Evolutionary conservation across 306 rosid genomes (phyloP), one percentile per base, ranked within the genome.

Genomic region (Gastrolobium villosum): DNA sequence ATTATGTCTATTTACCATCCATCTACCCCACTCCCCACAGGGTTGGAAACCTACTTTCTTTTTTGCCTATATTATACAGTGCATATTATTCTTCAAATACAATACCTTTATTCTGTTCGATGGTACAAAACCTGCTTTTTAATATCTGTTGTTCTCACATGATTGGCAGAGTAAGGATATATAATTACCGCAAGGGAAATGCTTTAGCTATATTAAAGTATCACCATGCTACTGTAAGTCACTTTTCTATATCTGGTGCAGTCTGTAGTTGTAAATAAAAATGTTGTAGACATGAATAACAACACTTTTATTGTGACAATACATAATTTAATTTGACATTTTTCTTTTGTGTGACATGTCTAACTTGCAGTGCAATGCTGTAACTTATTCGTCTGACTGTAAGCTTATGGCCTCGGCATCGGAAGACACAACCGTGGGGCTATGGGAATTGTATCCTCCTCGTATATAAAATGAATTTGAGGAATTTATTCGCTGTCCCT

Each of bases 371-470:
- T 90, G 97, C 86, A 92, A 95, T 69, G 91, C 96, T 2, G 96
- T 95, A 37, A 82, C 97, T 30, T 90, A 65, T 83, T 95, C 99
- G 15, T 53, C 73, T 15, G 88, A 92, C 70, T 86, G 89, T 66
- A 95, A 88, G 82, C 89, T 87, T 61, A 76, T 95, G 97, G 99
- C 98, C 50, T 92, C 98, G 72, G 97, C 94, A 34, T 94, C 99
- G 6, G 95, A 93, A 64, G 99, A 94, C 84, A 73, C 92, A 45
- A 89, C 91, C 0, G 97, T 92, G 77, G 99, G 92, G 2, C 91
- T 94, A 5, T 94, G 99, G 99, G 89, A 92, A 81, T 80, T 94
- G 65, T 94, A 94, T 83, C 96, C 98, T 79, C 97, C 97, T 73
- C 84, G 20, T 80, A 74, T 81, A 62, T 87, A 82, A 92, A 76